phyloP scores from a whole-genome alignment of 345 rosid species.

The Rubroshorea leprosula region DNA sequence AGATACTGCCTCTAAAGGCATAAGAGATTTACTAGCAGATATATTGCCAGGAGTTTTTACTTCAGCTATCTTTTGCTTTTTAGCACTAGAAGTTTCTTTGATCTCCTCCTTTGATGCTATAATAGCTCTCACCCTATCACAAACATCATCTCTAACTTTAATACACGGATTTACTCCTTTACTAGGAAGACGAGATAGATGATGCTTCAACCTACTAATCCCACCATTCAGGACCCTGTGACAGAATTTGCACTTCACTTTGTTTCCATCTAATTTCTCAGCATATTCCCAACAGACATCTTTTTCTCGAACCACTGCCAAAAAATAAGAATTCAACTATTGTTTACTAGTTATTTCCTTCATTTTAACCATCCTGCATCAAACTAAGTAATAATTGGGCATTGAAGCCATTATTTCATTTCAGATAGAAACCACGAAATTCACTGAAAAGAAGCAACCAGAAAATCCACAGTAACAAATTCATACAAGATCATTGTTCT shows the following conservation, averaged over 20 bases:
- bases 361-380: background rate
- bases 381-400: background rate
- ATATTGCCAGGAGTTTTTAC: slow-evolving; percentile 37
- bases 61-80: slow-evolving; percentile 42
- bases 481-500: background rate
- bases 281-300: slow-evolving; percentile 94
- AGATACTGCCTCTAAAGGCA: slow-evolving; percentile 30
- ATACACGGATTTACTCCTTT: slow-evolving; percentile 89
- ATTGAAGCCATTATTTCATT: background rate
- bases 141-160: slow-evolving; percentile 79
- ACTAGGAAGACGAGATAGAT: slow-evolving; percentile 77
- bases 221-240: slow-evolving; percentile 71
- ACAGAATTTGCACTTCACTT: slow-evolving; percentile 80
- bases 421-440: background rate
- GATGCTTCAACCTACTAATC: slow-evolving; percentile 87
- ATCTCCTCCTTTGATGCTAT: slow-evolving; percentile 56
- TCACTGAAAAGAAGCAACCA: background rate
- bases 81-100: slow-evolving; percentile 39
- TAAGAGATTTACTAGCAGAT: slow-evolving; percentile 27
- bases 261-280: slow-evolving; percentile 82
- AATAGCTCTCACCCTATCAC: slow-evolving; percentile 61
- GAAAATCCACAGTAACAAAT: background rate
- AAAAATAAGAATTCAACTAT: slow-evolving; percentile 11
- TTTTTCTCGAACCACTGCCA: slow-evolving; percentile 85
- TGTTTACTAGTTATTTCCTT: background rate